A percentile compares a stretch with the other conserved stretches of the same genome.
Conservation (phyloP, 2,329 filamentous ascomycete species). For the Phaeosphaeria sp. region DNA sequence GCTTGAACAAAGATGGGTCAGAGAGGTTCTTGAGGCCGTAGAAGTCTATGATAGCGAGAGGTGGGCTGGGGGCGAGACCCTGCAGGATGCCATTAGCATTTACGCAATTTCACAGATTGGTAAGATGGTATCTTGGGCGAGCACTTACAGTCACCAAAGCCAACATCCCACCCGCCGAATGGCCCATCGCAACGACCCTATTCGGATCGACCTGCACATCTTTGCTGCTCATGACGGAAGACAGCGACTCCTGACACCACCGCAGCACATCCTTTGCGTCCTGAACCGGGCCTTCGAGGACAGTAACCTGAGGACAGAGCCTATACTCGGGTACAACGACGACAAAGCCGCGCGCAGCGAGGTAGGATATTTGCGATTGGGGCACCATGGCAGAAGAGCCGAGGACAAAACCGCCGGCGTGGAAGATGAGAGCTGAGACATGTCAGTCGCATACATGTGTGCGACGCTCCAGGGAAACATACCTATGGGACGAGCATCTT, state of each 20-base stretch:
- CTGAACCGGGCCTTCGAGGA: constrained; percentile 5
- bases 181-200: constrained; percentile 6
- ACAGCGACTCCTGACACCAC: background rate
- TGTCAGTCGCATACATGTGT: no score
- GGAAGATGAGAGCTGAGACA: constrained; percentile 6
- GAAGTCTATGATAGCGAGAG: constrained; percentile 11
- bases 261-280: constrained; percentile 5
- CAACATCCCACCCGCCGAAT: constrained; percentile 7
- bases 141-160: constrained; percentile 8
- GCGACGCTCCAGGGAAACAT: no score
- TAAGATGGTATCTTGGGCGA: background rate
- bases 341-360: constrained; percentile 7
- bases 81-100: background rate
- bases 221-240: background rate
- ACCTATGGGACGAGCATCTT: constrained; percentile 3
- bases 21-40: constrained; percentile 7
- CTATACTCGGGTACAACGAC: constrained; percentile 9
- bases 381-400: constrained; percentile 5
- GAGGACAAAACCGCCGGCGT: constrained; percentile 11
- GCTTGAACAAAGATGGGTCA: constrained; percentile 1
- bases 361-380: background rate
- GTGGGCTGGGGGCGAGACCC: constrained; percentile 2
- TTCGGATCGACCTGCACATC: background rate
- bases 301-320: constrained; percentile 4
- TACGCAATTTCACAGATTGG: background rate